Conservation (phyloP, 2,329 filamentous ascomycete species). For the Ilyonectria sp. region DNA sequence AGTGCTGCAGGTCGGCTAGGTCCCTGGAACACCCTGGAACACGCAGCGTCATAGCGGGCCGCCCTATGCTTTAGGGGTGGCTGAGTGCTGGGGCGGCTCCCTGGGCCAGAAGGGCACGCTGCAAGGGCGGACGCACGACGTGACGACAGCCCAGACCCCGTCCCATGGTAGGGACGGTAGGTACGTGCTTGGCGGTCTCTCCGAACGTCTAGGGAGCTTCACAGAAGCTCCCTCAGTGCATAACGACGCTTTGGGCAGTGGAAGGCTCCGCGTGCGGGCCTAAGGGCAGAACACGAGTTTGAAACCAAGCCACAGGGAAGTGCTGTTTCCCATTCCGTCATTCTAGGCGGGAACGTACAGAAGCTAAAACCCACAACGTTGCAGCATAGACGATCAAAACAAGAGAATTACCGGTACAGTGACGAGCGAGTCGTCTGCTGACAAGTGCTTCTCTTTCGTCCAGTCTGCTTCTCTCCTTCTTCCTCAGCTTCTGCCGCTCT, state of each 20-base stretch:
- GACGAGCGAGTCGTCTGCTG: neutral
- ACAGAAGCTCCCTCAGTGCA: slow-evolving; percentile 15
- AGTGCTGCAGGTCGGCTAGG: slow-evolving; percentile 2
- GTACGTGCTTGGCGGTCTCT: slow-evolving; percentile 10
- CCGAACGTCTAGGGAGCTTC: slow-evolving; percentile 13
- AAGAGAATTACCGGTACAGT: neutral
- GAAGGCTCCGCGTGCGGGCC: neutral
- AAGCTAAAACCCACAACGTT: slow-evolving; percentile 11
- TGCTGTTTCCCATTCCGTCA: slow-evolving; percentile 6
- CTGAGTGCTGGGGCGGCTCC: slow-evolving; percentile 4
- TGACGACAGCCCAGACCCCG: slow-evolving; percentile 13
- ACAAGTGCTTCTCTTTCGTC: slow-evolving; percentile 3
- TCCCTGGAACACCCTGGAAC: slow-evolving; percentile 2
- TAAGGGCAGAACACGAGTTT: slow-evolving; percentile 7
- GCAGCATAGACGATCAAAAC: slow-evolving; percentile 1
- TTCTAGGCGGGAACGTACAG: slow-evolving; percentile 1
- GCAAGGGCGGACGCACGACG: slow-evolving; percentile 28
- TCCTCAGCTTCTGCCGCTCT: slow-evolving; percentile 1
- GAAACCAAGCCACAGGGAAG: slow-evolving; percentile 25
- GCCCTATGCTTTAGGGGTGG: slow-evolving; percentile 11
- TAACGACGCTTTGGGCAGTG: neutral
- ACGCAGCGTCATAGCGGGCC: slow-evolving; percentile 25
- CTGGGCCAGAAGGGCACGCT: neutral
- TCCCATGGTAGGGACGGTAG: neutral
- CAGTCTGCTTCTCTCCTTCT: neutral